These are phyloP conservation scores for Podospora tetraspora DNA, from an alignment of 495 filamentous ascomycete genomes.

Conservation along the genomic window DNA sequence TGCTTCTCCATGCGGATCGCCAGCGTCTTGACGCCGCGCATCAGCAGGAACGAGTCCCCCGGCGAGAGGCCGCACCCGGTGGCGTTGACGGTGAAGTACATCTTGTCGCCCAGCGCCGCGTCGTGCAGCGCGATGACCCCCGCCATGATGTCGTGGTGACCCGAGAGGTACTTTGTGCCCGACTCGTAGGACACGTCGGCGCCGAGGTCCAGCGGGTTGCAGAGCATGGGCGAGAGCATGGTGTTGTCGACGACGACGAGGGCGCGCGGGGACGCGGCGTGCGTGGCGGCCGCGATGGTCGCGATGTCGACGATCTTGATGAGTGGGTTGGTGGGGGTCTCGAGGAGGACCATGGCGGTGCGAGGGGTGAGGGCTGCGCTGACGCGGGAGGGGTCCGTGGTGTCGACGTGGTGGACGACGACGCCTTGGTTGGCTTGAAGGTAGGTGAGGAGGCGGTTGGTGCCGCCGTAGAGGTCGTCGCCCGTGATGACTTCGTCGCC, in stretches of 20 bases:
- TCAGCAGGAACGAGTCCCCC: constrained; percentile 91
- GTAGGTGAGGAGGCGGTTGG: constrained; percentile 89
- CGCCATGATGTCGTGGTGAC: constrained; percentile 98
- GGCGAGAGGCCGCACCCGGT: constrained; percentile 91
- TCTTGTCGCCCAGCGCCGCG: constrained; percentile 69
- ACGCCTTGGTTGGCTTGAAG: constrained; percentile 81
- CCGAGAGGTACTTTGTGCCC: constrained; percentile 95
- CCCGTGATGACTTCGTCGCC: constrained; percentile 97
- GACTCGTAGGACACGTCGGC: constrained; percentile 96
- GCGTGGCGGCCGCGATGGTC: constrained; percentile 64
- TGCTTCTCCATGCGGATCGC: constrained; percentile 98
- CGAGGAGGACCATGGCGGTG: constrained; percentile 92
- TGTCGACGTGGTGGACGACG: constrained; percentile 93
- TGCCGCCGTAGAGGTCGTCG: constrained; percentile 94
- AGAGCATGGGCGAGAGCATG: constrained; percentile 91
- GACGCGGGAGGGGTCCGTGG: constrained; percentile 67
- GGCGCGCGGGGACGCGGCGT: constrained; percentile 73
- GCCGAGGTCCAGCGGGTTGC: constrained; percentile 86
- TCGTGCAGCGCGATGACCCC: constrained; percentile 91
- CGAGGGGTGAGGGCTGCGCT: constrained; percentile 61
- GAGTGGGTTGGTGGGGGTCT: constrained; percentile 93
- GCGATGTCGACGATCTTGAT: constrained; percentile 96
- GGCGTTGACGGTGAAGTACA: constrained; percentile 94
- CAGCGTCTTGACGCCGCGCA: constrained; percentile 91
- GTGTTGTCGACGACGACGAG: constrained; percentile 94